These are phyloP conservation scores for Willaertia magna DNA, from an alignment of 208 protist species.

Conservation along the genomic window DNA sequence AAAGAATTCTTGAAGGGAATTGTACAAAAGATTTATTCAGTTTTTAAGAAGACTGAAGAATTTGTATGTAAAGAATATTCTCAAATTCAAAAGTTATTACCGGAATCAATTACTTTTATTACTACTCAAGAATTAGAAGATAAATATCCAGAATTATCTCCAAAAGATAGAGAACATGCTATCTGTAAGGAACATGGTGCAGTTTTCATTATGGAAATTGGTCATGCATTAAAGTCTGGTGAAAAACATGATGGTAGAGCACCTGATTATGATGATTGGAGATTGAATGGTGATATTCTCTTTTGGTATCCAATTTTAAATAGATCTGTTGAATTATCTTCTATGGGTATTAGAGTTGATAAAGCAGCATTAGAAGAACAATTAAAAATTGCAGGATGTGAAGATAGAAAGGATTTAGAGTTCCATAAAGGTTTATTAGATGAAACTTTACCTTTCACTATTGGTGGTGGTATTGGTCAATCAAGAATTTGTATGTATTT, in stretches of 20 bases:
- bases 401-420: constrained; percentile 41
- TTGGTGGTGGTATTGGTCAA: constrained; percentile 67
- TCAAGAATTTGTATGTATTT: constrained; percentile 67
- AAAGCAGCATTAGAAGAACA: constrained; percentile 52
- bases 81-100: constrained; percentile 35
- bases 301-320: constrained; percentile 63
- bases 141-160: constrained; percentile 53
- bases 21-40: constrained; percentile 52
- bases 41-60: constrained; percentile 51
- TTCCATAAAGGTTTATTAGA: constrained; percentile 62
- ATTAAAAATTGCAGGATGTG: constrained; percentile 48
- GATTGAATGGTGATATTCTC: constrained; percentile 72
- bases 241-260: constrained; percentile 60
- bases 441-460: constrained; percentile 57
- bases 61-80: constrained; percentile 41
- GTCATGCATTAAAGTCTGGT: constrained; percentile 54
- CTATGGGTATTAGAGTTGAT: constrained; percentile 77
- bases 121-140: constrained; percentile 59
- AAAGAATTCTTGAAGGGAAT: constrained; percentile 50
- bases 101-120: constrained; percentile 61
- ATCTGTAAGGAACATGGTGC: constrained; percentile 56
- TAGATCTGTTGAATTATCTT: constrained; percentile 62
- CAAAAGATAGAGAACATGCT: constrained; percentile 59
- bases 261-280: constrained; percentile 80
- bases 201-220: constrained; percentile 72